Evolutionary conservation across 495 filamentous ascomycete genomes (phyloP).

Genomic region (Hypoxylon subgilvum): DNA sequence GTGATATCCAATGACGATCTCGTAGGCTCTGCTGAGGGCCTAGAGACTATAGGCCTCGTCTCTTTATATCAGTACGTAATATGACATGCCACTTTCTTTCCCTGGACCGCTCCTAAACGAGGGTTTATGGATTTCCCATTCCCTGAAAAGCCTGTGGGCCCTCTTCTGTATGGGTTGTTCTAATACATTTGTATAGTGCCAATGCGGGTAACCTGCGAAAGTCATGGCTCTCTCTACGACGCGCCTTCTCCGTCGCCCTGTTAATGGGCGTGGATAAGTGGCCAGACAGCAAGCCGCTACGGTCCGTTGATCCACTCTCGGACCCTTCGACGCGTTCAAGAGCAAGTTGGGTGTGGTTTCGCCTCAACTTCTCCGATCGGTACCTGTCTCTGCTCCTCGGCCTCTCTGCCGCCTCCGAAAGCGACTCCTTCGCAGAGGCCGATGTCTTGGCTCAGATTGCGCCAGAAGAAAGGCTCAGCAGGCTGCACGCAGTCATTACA

Average conservation of each 20-base stretch:
- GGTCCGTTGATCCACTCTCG: slow-evolving; percentile 40
- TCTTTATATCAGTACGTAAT: slow-evolving; percentile 46
- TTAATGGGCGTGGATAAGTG: slow-evolving; percentile 52
- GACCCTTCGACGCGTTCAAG: slow-evolving; percentile 28
- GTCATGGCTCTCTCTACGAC: slow-evolving; percentile 51
- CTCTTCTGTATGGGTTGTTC: not conserved
- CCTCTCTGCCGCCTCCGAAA: slow-evolving; percentile 44
- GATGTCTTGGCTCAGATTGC: slow-evolving; percentile 35
- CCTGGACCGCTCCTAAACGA: too few relatives aligned
- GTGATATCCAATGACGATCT: slow-evolving; percentile 59
- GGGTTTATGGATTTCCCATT: too few relatives aligned
- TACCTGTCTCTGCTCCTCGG: slow-evolving; percentile 50
- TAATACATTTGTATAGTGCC: slow-evolving; percentile 12
- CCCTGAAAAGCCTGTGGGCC: too few relatives aligned
- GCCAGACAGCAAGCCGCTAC: slow-evolving; percentile 35
- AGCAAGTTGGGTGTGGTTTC: slow-evolving; percentile 42
- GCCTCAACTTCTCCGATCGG: slow-evolving; percentile 43
- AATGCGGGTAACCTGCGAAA: slow-evolving; percentile 55
- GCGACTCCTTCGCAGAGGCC: slow-evolving; percentile 44
- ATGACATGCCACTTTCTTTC: not conserved
- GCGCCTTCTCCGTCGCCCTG: slow-evolving; percentile 50
- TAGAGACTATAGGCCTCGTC: slow-evolving; percentile 49
- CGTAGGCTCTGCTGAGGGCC: slow-evolving; percentile 52
- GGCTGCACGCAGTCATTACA: slow-evolving; percentile 45
- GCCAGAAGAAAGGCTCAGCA: slow-evolving; percentile 43